Evolutionary conservation across 352 stramenopile genomes (phyloP).

Genomic region (Globisporangium lucens): DNA sequence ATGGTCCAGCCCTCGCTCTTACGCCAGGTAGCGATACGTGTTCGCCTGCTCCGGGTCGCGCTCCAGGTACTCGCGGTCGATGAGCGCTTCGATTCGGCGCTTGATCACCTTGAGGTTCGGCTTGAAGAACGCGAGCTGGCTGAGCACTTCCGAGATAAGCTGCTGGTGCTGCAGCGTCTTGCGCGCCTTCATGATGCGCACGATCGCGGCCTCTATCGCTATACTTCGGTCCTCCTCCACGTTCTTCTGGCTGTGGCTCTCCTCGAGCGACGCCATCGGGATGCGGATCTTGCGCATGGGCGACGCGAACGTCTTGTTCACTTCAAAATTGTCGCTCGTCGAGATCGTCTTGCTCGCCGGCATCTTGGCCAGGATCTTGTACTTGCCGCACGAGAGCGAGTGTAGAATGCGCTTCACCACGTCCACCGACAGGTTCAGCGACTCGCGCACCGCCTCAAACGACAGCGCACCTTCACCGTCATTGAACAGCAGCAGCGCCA

Average conservation of each 20-base stretch:
- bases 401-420: slow-evolving; percentile 98
- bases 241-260: slow-evolving; percentile 97
- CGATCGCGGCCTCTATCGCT: slow-evolving; percentile 99
- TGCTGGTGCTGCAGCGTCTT: slow-evolving; percentile 98
- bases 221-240: slow-evolving; percentile 96
- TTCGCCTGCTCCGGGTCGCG: slow-evolving; percentile 94
- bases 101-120: slow-evolving; percentile 98
- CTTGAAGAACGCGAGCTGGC: slow-evolving; percentile 97
- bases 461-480: slow-evolving; percentile 76
- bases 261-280: slow-evolving; percentile 98
- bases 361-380: slow-evolving; percentile 96
- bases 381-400: slow-evolving; percentile 98
- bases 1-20: slow-evolving; percentile 12
- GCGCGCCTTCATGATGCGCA: slow-evolving; percentile 99
- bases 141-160: slow-evolving; percentile 97
- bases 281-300: slow-evolving; percentile 98
- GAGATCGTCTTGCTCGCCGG: slow-evolving; percentile 94
- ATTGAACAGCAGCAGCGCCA: slow-evolving; percentile 96
- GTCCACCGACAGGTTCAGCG: slow-evolving; percentile 94
- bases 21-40: slow-evolving; percentile 96
- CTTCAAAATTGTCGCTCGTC: slow-evolving; percentile 91
- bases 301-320: slow-evolving; percentile 94
- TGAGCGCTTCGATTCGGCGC: slow-evolving; percentile 96
- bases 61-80: slow-evolving; percentile 98
- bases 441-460: slow-evolving; percentile 90